Conservation (phyloP, 495 filamentous ascomycete genomes). For the Neurospora discreta region DNA sequence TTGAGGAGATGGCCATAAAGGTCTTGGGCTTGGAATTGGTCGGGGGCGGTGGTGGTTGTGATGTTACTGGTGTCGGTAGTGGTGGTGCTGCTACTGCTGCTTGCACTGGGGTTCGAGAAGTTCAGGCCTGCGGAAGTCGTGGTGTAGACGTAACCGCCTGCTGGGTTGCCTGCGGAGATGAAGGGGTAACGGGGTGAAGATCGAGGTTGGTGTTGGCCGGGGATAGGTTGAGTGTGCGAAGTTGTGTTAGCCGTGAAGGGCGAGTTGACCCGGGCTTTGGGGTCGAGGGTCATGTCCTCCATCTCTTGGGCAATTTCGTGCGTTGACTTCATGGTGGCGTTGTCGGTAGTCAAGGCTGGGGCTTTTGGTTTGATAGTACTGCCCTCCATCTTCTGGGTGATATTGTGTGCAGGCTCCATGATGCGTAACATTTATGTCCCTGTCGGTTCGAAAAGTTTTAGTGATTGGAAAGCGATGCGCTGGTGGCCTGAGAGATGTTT, state of each 20-base stretch:
- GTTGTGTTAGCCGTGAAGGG: not conserved
- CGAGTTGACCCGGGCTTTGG: not conserved
- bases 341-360: not conserved
- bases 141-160: not conserved
- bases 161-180: not conserved
- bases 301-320: not conserved
- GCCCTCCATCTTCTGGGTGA: not conserved
- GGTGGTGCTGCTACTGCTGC: not conserved
- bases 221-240: not conserved
- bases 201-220: not conserved
- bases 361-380: not conserved
- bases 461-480: not conserved
- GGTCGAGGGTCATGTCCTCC: not conserved
- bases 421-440: not conserved
- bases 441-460: not conserved
- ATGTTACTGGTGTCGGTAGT: not conserved
- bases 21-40: not conserved
- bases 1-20: not conserved
- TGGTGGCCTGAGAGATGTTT: no score
- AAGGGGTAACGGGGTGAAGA: not conserved
- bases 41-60: not conserved
- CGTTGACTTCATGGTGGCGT: not conserved
- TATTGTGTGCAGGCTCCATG: not conserved
- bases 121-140: not conserved
- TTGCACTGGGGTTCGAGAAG: not conserved